Percentiles rank a stretch among this genome's conserved stretches.
These are phyloP conservation scores for Wickerhamomyces ciferrii DNA, from an alignment of 805 yeast species.

Conservation along the genomic window DNA sequence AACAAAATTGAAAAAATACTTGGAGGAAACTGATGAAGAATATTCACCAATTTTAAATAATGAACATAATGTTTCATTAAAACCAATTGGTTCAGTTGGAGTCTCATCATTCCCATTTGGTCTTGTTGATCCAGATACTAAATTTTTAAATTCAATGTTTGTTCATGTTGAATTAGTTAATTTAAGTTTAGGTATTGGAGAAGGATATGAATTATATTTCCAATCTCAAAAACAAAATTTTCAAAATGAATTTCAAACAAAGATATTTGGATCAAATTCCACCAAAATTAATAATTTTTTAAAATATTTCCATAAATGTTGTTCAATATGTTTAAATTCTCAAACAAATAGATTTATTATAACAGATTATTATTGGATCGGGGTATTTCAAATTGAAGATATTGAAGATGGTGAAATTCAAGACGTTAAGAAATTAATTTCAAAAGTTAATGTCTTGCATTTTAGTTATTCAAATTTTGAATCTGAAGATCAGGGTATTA, in stretches of 20 bases:
- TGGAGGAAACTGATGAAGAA: conserved; percentile 9
- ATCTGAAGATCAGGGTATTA: background rate
- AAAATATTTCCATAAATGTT: conserved; percentile 21
- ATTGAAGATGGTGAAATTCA: conserved; percentile 20
- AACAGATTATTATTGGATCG: conserved; percentile 22
- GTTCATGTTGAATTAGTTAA: conserved; percentile 20
- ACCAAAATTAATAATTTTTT: conserved; percentile 21
- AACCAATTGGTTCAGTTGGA: conserved; percentile 20
- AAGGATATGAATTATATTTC: conserved; percentile 22
- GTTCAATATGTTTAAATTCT: conserved; percentile 21
- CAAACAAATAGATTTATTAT: conserved; percentile 19
- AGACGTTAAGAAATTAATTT: conserved; percentile 15
- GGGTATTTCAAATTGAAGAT: conserved; percentile 20
- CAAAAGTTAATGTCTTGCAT: conserved; percentile 20
- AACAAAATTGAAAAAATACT: conserved; percentile 6
- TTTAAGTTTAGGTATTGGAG: conserved; percentile 16
- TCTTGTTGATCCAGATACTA: conserved; percentile 13
- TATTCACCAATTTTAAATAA: conserved; percentile 9
- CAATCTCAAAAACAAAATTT: conserved; percentile 11
- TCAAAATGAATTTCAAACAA: background rate
- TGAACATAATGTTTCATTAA: conserved; percentile 10
- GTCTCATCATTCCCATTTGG: conserved; percentile 18
- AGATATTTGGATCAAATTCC: conserved; percentile 14
- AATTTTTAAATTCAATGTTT: conserved; percentile 13
- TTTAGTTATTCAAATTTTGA: conserved; percentile 18